These are phyloP conservation scores for Casuarina cunninghamiana DNA, from an alignment of 306 rosid genomes.

Conservation along the genomic window DNA sequence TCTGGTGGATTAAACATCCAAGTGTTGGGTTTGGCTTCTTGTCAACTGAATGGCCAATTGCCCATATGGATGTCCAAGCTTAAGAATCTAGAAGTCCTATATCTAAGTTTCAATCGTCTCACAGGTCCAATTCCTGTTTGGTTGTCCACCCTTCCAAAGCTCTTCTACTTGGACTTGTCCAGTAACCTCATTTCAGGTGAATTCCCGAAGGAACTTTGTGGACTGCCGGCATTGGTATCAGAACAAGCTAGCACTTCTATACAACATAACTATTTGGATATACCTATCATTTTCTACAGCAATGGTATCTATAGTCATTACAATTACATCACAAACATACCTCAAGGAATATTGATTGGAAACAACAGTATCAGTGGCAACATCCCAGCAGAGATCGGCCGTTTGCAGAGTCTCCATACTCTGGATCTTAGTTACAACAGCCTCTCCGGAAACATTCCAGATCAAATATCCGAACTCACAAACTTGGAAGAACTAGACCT, in stretches of 20 bases:
- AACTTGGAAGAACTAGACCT: slow-evolving; percentile 10
- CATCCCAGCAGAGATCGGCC: slow-evolving; percentile 7
- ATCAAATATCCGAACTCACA: slow-evolving; percentile 13
- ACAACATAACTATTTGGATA: background rate
- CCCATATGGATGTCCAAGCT: slow-evolving; percentile 6
- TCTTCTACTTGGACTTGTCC: background rate
- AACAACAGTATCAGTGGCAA: background rate
- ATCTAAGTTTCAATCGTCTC: background rate
- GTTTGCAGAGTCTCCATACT: background rate
- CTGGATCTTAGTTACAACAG: background rate
- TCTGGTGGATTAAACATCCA: background rate
- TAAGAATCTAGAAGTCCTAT: background rate
- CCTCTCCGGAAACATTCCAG: background rate
- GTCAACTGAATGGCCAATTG: background rate
- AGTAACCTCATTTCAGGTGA: background rate
- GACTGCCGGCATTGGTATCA: background rate
- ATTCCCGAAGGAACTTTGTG: slow-evolving; percentile 6
- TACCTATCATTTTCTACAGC: background rate
- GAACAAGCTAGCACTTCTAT: no score
- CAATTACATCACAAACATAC: background rate
- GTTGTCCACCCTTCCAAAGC: slow-evolving; percentile 3
- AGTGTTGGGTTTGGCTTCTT: background rate
- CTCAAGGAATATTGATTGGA: background rate
- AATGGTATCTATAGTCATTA: background rate
- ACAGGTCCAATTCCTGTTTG: slow-evolving; percentile 7